A percentile compares a stretch with the other conserved stretches of the same genome.
These are phyloP conservation scores for Aspergillus spinulosporus DNA, from an alignment of 2,329 filamentous ascomycete species.

Conservation along the genomic window DNA sequence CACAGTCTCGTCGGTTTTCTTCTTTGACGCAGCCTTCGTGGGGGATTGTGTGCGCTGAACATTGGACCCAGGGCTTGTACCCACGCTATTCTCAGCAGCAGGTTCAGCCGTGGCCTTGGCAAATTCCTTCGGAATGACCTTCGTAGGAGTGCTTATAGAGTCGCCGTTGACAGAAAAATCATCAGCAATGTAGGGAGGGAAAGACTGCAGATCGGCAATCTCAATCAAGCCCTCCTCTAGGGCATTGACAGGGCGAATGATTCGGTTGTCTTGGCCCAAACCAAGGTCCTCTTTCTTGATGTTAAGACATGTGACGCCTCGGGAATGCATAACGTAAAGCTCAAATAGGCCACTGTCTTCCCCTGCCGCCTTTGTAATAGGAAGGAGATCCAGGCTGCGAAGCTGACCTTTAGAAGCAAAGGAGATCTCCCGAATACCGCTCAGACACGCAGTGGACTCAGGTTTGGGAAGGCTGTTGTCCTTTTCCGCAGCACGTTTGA, in stretches of 20 bases:
- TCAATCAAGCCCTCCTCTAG: slow-evolving; percentile 71
- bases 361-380: slow-evolving; percentile 55
- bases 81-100: slow-evolving; percentile 25
- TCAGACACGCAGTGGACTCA: slow-evolving; percentile 95
- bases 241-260: slow-evolving; percentile 75
- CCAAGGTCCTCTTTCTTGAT: slow-evolving; percentile 88
- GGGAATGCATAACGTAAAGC: slow-evolving; percentile 95
- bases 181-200: slow-evolving; percentile 44
- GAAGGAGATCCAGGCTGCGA: slow-evolving; percentile 85
- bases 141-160: slow-evolving; percentile 33
- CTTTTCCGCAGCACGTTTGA: slow-evolving; percentile 72
- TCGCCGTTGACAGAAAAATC: slow-evolving; percentile 50
- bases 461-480: slow-evolving; percentile 75
- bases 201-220: slow-evolving; percentile 65
- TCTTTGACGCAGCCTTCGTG: slow-evolving; percentile 42
- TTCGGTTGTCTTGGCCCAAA: slow-evolving; percentile 88
- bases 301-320: slow-evolving; percentile 85
- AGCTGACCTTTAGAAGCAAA: slow-evolving; percentile 83
- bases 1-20: slow-evolving; percentile 42
- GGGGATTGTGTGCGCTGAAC: slow-evolving; percentile 37
- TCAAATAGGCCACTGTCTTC: slow-evolving; percentile 81
- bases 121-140: slow-evolving; percentile 43
- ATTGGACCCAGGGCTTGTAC: slow-evolving; percentile 15
- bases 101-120: slow-evolving; percentile 42
- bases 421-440: slow-evolving; percentile 92